Evolutionary conservation across 805 yeast genomes (phyloP).

Genomic region (Candida wancherniae): DNA sequence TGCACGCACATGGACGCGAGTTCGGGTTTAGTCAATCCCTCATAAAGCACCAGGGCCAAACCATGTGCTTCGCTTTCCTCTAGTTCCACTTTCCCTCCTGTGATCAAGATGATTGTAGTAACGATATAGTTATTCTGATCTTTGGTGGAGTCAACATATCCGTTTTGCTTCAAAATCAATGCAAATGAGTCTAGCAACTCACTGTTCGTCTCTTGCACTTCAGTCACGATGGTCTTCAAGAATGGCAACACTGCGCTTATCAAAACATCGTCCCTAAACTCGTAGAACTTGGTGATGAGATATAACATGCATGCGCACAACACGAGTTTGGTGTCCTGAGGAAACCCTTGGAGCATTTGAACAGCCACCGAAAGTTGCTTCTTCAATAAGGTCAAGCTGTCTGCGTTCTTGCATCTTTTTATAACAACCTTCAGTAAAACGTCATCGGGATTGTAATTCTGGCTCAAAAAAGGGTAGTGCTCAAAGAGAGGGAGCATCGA

Average conservation of each 20-base stretch:
- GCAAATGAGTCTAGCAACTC: conserved; percentile 25
- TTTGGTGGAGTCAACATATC: conserved; percentile 1
- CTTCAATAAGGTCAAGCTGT: conserved; percentile 42
- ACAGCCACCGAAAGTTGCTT: conserved; percentile 49
- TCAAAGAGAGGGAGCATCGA: conserved; percentile 58
- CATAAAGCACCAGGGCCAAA: conserved; percentile 22
- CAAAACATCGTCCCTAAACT: conserved; percentile 35
- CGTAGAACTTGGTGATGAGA: conserved; percentile 54
- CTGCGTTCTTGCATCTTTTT: conserved; percentile 28
- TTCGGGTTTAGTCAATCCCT: conserved; percentile 18
- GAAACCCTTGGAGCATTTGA: conserved; percentile 61
- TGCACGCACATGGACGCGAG: conserved; percentile 39
- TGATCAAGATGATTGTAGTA: conserved; percentile 31
- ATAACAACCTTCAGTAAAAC: conserved; percentile 22
- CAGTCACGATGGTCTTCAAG: conserved; percentile 31
- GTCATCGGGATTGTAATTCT: conserved; percentile 33
- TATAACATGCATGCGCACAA: conserved; percentile 65
- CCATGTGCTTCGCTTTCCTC: conserved; percentile 19
- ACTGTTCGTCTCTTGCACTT: conserved; percentile 13
- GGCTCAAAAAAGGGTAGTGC: conserved; percentile 55
- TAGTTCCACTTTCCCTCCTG: conserved; percentile 30
- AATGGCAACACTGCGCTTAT: conserved; percentile 47
- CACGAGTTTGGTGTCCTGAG: conserved; percentile 60
- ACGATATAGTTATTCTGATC: conserved; percentile 25
- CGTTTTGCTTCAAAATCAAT: conserved; percentile 5